Evolutionary conservation across 2,329 filamentous ascomycete genomes (phyloP), one percentile per base, ranked within the genome.

Genomic region (Sarocladiaceae sp.): DNA sequence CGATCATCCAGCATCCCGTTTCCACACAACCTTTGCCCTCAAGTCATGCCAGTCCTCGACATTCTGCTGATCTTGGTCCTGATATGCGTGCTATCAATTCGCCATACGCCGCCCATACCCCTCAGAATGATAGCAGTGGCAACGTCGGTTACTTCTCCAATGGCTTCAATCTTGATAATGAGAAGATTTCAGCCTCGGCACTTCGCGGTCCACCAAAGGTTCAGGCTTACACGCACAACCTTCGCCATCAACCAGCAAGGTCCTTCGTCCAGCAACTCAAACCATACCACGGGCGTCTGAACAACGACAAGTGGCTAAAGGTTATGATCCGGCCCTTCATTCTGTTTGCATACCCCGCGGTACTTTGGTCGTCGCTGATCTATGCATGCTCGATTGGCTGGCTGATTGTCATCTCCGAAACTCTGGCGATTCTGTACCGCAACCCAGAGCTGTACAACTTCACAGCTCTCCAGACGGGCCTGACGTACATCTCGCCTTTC

Each of bases 321-420:
- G 88, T 88, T 15, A 83, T 85, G 45, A 33, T 84, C 4, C 77
- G 91, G 1, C 93, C 91, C 0, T 88, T 97, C 49, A 80, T 96
- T 37, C 74, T 97, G 1, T 95, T 83, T 54, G 78, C 83, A 1
- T 96, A 97, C 57, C 93, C 93, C 0, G 79, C 86, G 1, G 85
- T 97, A 1, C 74, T 96, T 7, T 97, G 90, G 91, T 91, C 87
- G 5, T 71, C 88, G 0, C 71, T 85, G 1, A 80, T 95, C 3
- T 97, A 97, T 60, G 72, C 89, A 0, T 83, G 93, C 54, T 93
- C 89, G 0, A 78, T 97, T 6, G 91, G 91, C 29, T 97, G 91
- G 93, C 74, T 97, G 21, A 96, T 97, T 52, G 89, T 97, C 33
- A 77, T 97, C 2, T 95, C 89, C 1, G 90, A 97, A 63, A 85